phyloP scores from a whole-genome alignment of 495 filamentous ascomycete genomes.

The Staphylotrichum longicolle region DNA sequence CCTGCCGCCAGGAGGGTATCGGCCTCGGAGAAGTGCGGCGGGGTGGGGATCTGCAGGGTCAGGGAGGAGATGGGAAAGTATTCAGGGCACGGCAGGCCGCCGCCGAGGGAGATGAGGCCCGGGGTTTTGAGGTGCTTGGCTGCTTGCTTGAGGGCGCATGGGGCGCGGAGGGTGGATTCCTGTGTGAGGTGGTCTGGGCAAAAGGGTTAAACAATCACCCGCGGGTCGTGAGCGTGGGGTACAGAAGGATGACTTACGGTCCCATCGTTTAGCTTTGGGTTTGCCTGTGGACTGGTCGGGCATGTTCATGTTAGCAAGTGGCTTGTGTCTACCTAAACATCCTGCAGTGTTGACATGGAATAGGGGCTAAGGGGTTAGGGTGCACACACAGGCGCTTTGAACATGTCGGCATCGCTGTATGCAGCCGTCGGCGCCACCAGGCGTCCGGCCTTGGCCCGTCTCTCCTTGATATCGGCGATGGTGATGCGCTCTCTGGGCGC shows the following conservation, averaged over 20 bases:
- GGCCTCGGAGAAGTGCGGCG: conserved; percentile 65
- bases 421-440: conserved; percentile 76
- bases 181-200: conserved; percentile 49
- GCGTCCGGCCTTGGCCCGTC: conserved; percentile 65
- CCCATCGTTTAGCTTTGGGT: conserved; percentile 78
- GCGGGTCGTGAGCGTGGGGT: no score
- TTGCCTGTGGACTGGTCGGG: conserved; percentile 52
- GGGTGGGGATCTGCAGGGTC: conserved; percentile 34
- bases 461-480: conserved; percentile 63
- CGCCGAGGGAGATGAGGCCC: conserved; percentile 82
- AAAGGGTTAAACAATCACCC: neutral
- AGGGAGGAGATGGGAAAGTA: conserved; percentile 69
- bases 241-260: conserved; percentile 56
- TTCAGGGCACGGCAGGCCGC: conserved; percentile 82
- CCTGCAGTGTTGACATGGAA: neutral
- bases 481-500: conserved; percentile 55
- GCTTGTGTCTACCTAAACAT: neutral
- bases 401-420: conserved; percentile 73
- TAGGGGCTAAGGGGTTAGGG: conserved; percentile 2
- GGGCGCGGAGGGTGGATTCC: conserved; percentile 56
- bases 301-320: neutral
- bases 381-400: conserved; percentile 65
- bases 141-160: conserved; percentile 73
- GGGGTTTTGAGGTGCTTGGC: conserved; percentile 68
- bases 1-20: conserved; percentile 47